A percentile compares a stretch with the other conserved stretches of the same genome.
phyloP scores from a whole-genome alignment of 805 yeast genomes.

The Lipomyces sp. region DNA sequence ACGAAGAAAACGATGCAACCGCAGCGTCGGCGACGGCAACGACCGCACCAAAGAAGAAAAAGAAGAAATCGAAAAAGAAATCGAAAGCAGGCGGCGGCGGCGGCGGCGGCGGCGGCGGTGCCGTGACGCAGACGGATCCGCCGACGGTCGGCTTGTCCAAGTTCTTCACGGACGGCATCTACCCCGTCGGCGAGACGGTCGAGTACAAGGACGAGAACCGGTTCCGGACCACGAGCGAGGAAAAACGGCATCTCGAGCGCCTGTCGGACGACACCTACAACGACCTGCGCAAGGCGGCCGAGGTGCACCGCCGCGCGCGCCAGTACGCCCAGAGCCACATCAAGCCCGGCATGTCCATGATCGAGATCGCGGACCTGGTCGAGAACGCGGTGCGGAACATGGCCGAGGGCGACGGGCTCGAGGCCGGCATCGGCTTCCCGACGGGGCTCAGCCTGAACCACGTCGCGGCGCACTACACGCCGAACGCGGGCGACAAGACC shows the following conservation, averaged over 20 bases:
- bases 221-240: slow-evolving; percentile 80
- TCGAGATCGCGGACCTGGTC: slow-evolving; percentile 82
- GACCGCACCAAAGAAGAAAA: slow-evolving; percentile 53
- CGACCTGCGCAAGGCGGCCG: slow-evolving; percentile 93
- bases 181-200: slow-evolving; percentile 84
- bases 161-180: slow-evolving; percentile 65
- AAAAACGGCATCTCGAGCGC: slow-evolving; percentile 72
- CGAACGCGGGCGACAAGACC: slow-evolving; percentile 88
- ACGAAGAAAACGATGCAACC: slow-evolving; percentile 32
- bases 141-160: slow-evolving; percentile 61
- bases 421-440: slow-evolving; percentile 95
- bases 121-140: slow-evolving; percentile 45
- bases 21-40: slow-evolving; percentile 33
- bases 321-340: slow-evolving; percentile 68
- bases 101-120: slow-evolving; percentile 30
- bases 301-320: slow-evolving; percentile 89
- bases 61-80: slow-evolving; percentile 46
- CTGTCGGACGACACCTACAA: slow-evolving; percentile 62
- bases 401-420: slow-evolving; percentile 54
- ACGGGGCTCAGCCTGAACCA: slow-evolving; percentile 94
- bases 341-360: slow-evolving; percentile 89
- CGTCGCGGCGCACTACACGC: slow-evolving; percentile 97
- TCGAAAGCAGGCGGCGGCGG: slow-evolving; percentile 27
- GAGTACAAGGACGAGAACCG: slow-evolving; percentile 69
- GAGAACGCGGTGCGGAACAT: slow-evolving; percentile 79